phyloP scores from a whole-genome alignment of 1,284 basidiomycete species.

The Pseudozyma tsukubaensis region DNA sequence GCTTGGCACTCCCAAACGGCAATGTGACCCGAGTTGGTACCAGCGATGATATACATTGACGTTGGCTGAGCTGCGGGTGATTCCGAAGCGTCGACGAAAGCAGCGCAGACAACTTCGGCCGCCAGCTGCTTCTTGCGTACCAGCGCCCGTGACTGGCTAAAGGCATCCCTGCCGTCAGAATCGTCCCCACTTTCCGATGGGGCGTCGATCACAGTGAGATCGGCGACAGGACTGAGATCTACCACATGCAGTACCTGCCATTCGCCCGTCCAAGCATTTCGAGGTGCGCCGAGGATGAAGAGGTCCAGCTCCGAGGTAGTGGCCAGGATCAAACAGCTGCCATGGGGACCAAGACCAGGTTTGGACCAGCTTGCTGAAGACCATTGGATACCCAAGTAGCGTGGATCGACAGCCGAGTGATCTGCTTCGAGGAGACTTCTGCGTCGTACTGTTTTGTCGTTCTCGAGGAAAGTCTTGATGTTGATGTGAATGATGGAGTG shows the following conservation, averaged over 20 bases:
- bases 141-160: conserved; percentile 22
- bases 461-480: conserved; percentile 35
- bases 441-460: conserved; percentile 15
- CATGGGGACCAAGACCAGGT: conserved; percentile 34
- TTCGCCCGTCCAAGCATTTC: conserved; percentile 39
- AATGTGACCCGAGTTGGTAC: conserved; percentile 37
- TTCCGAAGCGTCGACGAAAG: conserved; percentile 9
- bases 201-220: conserved; percentile 1
- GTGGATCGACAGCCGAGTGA: conserved; percentile 31
- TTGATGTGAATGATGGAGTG: conserved; percentile 41
- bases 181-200: too few species aligned
- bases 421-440: conserved; percentile 35
- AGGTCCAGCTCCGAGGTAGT: conserved; percentile 44
- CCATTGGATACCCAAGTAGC: conserved; percentile 30
- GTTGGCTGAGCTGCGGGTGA: not conserved
- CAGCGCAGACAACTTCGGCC: conserved; percentile 25
- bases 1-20: conserved; percentile 30
- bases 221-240: conserved; percentile 9
- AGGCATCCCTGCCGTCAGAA: conserved; percentile 13
- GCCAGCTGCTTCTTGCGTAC: conserved; percentile 32
- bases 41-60: conserved; percentile 24
- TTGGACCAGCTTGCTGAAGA: conserved; percentile 41
- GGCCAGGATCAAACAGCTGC: conserved; percentile 43
- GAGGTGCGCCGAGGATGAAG: conserved; percentile 34
- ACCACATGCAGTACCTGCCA: conserved; percentile 32